phyloP scores from a whole-genome alignment of 1,284 basidiomycete species.

The Phellinidium pouzarii region DNA sequence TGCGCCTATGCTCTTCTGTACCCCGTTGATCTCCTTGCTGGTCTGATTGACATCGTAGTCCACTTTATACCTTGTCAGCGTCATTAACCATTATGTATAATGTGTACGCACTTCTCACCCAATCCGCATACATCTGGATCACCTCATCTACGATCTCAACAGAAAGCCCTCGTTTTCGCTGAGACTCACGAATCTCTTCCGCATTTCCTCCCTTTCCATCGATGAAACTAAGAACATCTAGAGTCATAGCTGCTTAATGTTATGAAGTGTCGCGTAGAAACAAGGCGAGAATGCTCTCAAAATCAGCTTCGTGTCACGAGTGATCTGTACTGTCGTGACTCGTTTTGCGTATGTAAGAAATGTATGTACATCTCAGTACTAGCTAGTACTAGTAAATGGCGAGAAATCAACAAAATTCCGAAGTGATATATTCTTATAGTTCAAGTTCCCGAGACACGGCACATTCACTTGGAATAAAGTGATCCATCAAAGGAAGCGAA shows the following conservation, averaged over 20 bases:
- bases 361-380: too few species aligned
- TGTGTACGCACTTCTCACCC: slow-evolving; percentile 76
- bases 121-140: slow-evolving; percentile 85
- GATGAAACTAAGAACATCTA: slow-evolving; percentile 74
- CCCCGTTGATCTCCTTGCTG: slow-evolving; percentile 79
- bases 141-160: slow-evolving; percentile 93
- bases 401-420: too few species aligned
- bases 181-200: slow-evolving; percentile 88
- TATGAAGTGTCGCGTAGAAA: too few species aligned
- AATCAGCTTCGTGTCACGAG: too few species aligned
- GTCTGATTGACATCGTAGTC: slow-evolving; percentile 78
- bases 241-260: slow-evolving; percentile 52
- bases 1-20: slow-evolving; percentile 89
- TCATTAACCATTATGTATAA: neutral
- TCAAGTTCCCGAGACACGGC: too few species aligned
- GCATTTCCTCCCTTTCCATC: slow-evolving; percentile 91
- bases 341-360: too few species aligned
- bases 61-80: slow-evolving; percentile 40
- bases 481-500: too few species aligned
- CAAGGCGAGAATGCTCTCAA: too few species aligned
- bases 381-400: too few species aligned
- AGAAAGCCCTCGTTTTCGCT: slow-evolving; percentile 83
- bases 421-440: too few species aligned
- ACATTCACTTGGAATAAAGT: too few species aligned
- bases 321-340: too few species aligned